Base-by-base conservation (phyloP, 169 alveolate genomes). In the Babesia ovata region DNA sequence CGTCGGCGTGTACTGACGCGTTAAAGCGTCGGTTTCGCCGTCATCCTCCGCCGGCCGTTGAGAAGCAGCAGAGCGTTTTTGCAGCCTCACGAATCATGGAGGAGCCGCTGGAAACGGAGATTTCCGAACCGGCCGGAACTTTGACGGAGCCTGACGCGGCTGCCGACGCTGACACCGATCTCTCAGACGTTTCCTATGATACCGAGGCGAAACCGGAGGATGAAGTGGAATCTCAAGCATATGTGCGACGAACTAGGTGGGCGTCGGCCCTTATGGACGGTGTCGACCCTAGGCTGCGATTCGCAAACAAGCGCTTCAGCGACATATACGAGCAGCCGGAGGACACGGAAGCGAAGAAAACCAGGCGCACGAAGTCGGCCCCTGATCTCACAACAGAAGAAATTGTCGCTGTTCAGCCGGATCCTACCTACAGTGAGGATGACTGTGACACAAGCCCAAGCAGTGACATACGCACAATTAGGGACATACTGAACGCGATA, bases 181-280 rank as follows among this genome's bases (percentile, higher is more conserved):
- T 49, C 39, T 33, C 39, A 2, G 39, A 33, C 6, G 39, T 6
- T 33, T 33, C 6, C 39, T 4, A 4, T 4, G 39, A 19, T 57
- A 4, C 21, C 39, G 36, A 4, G 9, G 11, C 39, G 28, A 24
- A 57, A n/a, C 21, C 21, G 21, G 63, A 26, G 10, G 13, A 4
- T 16, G 36, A 2, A 1, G 36, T 11, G 24, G 24, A 44, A 21
- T 17, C 21, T 33, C 53, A 59, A 12, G 22, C 72, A 26, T 28
- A 57, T 19, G 78, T 29, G 26, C 36, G 81, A 26, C 4, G 39
- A 24, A 75, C 84, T 26, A 10, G 84, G 10, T 65, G 76, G 75
- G 3, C 75, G 9, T 63, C 84, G 45, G 84, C 84, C 10, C 33
- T 54, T n/a, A 44, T 65, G 56, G 54, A 56, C 49, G 84, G 84